Evolutionary conservation across 306 rosid genomes (phyloP).

Genomic region (Delonix regia): DNA sequence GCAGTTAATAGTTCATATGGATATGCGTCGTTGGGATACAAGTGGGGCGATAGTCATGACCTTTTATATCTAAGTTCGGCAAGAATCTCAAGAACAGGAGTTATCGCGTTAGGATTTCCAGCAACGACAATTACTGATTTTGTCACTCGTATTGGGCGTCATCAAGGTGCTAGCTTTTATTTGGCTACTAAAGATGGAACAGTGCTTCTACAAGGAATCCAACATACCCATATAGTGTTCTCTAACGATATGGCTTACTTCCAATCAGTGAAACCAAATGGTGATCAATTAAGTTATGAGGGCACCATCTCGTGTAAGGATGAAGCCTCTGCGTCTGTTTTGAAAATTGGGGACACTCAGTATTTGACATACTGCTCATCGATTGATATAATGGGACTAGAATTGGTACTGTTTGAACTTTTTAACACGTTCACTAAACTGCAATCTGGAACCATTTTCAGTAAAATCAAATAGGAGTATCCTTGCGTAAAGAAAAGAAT

Average conservation of each 20-base stretch:
- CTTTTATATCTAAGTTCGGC: constrained; percentile 44
- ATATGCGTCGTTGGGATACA: constrained; percentile 44
- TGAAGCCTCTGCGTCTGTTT: constrained; percentile 34
- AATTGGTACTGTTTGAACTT: constrained; percentile 52
- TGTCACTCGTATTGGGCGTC: constrained; percentile 27
- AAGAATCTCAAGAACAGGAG: constrained; percentile 39
- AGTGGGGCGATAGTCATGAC: constrained; percentile 39
- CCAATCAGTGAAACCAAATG: constrained; percentile 39
- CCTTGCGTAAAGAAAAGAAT: background rate
- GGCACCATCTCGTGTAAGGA: constrained; percentile 45
- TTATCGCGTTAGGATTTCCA: constrained; percentile 52
- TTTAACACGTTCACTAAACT: background rate
- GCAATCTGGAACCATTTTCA: background rate
- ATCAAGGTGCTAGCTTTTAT: constrained; percentile 40
- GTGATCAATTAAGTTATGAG: background rate
- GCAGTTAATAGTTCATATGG: constrained; percentile 34
- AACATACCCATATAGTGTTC: constrained; percentile 35
- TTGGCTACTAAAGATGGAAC: constrained; percentile 54
- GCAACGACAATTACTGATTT: constrained; percentile 29
- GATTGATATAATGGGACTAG: constrained; percentile 54
- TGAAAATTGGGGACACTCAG: constrained; percentile 40
- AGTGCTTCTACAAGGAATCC: constrained; percentile 43
- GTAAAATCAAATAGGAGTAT: too few species aligned
- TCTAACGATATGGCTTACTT: constrained; percentile 41
- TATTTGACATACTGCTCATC: constrained; percentile 49